A percentile compares a stretch with the other conserved stretches of the same genome.
Conservation (phyloP, 148 eudicot species). For the Camellia granthamiana region DNA sequence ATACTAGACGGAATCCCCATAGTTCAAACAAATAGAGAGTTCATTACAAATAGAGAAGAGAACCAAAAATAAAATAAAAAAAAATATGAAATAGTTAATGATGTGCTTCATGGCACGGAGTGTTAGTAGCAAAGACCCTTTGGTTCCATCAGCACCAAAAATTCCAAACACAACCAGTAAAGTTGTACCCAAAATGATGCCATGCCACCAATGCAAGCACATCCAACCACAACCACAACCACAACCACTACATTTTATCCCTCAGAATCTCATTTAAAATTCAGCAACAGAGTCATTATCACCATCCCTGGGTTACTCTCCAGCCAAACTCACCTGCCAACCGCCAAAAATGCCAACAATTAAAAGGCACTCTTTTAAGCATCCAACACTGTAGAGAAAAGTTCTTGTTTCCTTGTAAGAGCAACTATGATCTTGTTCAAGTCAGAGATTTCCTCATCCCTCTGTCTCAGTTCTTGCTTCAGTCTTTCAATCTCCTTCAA, state of each 20-base stretch:
- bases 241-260: too few species aligned
- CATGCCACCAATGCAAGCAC: background rate
- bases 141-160: background rate
- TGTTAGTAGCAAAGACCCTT: background rate
- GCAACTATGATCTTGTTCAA: constrained; percentile 70
- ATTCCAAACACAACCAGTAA: background rate
- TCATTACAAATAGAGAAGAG: background rate
- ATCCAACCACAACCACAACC: background rate
- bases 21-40: too few species aligned
- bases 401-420: constrained; percentile 82
- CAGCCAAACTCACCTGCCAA: background rate
- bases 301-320: background rate
- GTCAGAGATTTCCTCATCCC: constrained; percentile 64
- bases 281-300: background rate
- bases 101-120: background rate
- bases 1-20: too few species aligned
- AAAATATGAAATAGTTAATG: background rate
- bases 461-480: constrained; percentile 52
- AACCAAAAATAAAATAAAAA: background rate
- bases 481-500: constrained; percentile 64
- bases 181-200: background rate
- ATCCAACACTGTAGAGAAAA: constrained; percentile 8
- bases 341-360: background rate
- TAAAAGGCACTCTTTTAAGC: background rate
- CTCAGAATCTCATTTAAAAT: background rate